These are phyloP conservation scores for Mrakiaceae sp. DNA, from an alignment of 1,284 basidiomycete species.

Conservation along the genomic window DNA sequence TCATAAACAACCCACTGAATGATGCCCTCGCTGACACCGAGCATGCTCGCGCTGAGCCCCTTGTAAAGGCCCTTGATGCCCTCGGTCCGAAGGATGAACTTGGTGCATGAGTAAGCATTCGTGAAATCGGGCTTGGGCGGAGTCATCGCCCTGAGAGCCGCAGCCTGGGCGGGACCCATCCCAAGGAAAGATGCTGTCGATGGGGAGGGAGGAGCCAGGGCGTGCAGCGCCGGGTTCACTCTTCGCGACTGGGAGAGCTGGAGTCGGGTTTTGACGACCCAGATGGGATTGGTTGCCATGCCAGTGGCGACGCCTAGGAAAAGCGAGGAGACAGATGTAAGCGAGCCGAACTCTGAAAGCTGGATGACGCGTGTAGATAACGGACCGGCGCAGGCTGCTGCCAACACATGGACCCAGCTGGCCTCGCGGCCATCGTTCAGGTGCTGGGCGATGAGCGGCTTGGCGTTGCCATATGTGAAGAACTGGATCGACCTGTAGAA, in stretches of 20 bases:
- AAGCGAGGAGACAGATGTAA: neutral
- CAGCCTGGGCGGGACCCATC: conserved; percentile 4
- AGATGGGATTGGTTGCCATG: conserved; percentile 90
- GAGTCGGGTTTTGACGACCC: conserved; percentile 94
- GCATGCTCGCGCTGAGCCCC: conserved; percentile 84
- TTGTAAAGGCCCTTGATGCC: conserved; percentile 86
- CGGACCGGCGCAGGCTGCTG: conserved; percentile 60
- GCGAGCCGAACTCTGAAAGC: too few species aligned
- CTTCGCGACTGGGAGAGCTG: conserved; percentile 46
- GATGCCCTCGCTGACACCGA: conserved; percentile 92
- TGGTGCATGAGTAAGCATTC: conserved; percentile 53
- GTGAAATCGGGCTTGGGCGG: conserved; percentile 35
- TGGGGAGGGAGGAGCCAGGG: neutral
- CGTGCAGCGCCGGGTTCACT: conserved; percentile 9
- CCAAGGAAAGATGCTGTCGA: conserved; percentile 19
- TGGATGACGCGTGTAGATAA: neutral
- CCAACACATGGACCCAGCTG: conserved; percentile 68
- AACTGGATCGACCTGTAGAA: conserved; percentile 70
- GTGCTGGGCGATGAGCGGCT: conserved; percentile 69
- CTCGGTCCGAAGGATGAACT: conserved; percentile 64
- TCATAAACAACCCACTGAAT: conserved; percentile 99
- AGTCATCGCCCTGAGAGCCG: conserved; percentile 11
- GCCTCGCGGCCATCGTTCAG: conserved; percentile 80
- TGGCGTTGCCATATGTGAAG: conserved; percentile 95
- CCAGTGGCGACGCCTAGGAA: conserved; percentile 61